Conservation (phyloP, 2,329 filamentous ascomycete species). For the Amesomyces nigricolor region DNA sequence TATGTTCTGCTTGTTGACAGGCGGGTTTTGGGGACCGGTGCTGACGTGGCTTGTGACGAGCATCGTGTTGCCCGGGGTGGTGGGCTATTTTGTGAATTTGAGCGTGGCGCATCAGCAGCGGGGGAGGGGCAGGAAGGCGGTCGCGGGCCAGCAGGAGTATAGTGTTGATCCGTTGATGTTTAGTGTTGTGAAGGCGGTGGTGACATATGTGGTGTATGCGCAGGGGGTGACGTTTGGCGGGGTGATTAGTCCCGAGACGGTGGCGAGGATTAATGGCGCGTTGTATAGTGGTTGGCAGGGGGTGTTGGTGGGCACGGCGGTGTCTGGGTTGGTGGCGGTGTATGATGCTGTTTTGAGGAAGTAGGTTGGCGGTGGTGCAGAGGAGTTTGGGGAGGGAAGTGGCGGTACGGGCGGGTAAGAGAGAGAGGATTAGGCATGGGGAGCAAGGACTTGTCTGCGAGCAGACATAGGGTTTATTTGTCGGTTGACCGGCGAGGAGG, state of each 20-base stretch:
- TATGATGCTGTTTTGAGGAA: constrained; percentile 75
- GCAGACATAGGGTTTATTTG: too few relatives aligned
- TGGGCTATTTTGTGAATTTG: constrained; percentile 89
- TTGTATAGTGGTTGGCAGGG: constrained; percentile 68
- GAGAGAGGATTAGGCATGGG: neutral
- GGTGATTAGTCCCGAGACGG: constrained; percentile 53
- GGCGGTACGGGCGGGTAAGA: neutral
- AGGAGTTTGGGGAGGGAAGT: neutral
- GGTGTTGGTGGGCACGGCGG: constrained; percentile 60
- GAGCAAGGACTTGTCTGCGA: too few relatives aligned
- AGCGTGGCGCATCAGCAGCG: constrained; percentile 44
- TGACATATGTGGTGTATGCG: constrained; percentile 75
- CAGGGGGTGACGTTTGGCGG: constrained; percentile 60
- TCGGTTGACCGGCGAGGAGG: too few relatives aligned
- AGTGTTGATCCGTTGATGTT: constrained; percentile 81
- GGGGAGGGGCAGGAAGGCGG: neutral
- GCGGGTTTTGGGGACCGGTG: constrained; percentile 78
- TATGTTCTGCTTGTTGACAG: constrained; percentile 69
- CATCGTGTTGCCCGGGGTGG: constrained; percentile 60
- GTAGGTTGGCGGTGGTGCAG: constrained; percentile 33
- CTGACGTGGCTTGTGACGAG: constrained; percentile 71
- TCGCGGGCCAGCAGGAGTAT: constrained; percentile 39
- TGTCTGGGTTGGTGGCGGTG: constrained; percentile 63
- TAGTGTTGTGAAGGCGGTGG: constrained; percentile 78
- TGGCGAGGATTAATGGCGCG: constrained; percentile 57